Conservation (phyloP, 2,329 filamentous ascomycete genomes). For the Colletotrichum liriopes region DNA sequence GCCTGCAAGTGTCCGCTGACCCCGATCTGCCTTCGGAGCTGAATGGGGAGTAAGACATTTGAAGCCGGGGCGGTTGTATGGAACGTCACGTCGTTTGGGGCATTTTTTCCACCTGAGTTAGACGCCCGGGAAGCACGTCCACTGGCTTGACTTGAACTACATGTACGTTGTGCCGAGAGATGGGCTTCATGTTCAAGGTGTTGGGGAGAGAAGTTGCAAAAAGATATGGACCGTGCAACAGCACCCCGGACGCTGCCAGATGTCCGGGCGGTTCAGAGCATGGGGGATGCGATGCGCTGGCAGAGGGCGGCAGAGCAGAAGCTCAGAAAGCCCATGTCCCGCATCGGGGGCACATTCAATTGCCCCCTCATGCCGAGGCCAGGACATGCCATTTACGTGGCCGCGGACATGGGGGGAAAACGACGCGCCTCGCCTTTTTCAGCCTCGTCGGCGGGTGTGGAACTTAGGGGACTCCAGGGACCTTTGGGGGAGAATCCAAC, state of each 20-base stretch:
- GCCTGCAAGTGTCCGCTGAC: not conserved
- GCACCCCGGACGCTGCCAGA: constrained; percentile 7
- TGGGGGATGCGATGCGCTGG: constrained; percentile 24
- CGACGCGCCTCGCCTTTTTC: constrained; percentile 16
- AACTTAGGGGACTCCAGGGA: constrained; percentile 14
- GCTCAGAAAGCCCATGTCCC: not conserved
- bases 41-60: not conserved
- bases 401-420: not conserved
- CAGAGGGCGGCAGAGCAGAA: not conserved
- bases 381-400: constrained; percentile 4
- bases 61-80: too few species aligned
- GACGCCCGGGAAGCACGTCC: not conserved
- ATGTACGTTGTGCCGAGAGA: not conserved
- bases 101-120: not conserved
- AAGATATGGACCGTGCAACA: constrained; percentile 33
- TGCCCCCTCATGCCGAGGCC: not conserved
- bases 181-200: not conserved
- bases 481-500: constrained; percentile 1
- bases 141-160: not conserved
- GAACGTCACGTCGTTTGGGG: not conserved
- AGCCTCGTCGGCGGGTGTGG: constrained; percentile 25
- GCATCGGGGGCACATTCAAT: constrained; percentile 14
- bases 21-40: not conserved
- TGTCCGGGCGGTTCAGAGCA: not conserved
- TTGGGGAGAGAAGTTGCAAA: constrained; percentile 7